A percentile compares a stretch with the other conserved stretches of the same genome.
These are phyloP conservation scores for Monsonia emarginata DNA, from an alignment of 441 rosid genomes.

Conservation along the genomic window DNA sequence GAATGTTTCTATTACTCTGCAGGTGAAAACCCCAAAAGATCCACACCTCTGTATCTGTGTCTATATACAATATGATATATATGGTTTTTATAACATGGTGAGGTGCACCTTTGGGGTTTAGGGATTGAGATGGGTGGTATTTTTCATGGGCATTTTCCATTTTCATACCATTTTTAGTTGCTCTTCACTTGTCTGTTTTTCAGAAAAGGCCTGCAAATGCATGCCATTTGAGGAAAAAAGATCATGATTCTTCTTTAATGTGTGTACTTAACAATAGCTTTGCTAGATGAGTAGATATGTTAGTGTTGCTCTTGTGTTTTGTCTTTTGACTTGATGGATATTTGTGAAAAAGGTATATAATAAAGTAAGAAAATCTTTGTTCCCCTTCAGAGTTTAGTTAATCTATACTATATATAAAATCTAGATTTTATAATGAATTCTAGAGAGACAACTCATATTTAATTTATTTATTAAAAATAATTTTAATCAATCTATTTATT, in stretches of 20 bases:
- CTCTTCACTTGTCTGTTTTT: not conserved
- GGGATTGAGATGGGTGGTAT: not conserved
- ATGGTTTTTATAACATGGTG: not conserved
- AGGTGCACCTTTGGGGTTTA: not conserved
- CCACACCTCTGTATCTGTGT: not conserved
- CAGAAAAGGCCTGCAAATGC: not conserved
- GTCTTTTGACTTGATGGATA: not conserved
- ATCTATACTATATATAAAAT: too few relatives aligned
- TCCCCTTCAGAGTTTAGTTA: too few relatives aligned
- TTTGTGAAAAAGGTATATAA: too few relatives aligned
- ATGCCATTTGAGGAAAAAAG: not conserved
- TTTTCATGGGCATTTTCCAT: not conserved
- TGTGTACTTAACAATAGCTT: not conserved
- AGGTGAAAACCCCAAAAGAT: slow-evolving; percentile 7
- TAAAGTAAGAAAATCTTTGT: too few relatives aligned
- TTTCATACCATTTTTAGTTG: not conserved
- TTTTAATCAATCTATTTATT: too few relatives aligned
- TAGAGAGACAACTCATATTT: too few relatives aligned
- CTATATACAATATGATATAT: not conserved
- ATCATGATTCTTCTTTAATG: not conserved
- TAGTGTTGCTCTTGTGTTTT: not conserved
- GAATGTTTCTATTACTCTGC: slow-evolving; percentile 1
- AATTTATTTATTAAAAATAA: too few relatives aligned
- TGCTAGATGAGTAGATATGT: not conserved
- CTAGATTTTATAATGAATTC: too few relatives aligned